These are phyloP conservation scores for Ophiocordyceps camponoti-rufipedis DNA, from an alignment of 2,329 filamentous ascomycete genomes.

Conservation along the genomic window DNA sequence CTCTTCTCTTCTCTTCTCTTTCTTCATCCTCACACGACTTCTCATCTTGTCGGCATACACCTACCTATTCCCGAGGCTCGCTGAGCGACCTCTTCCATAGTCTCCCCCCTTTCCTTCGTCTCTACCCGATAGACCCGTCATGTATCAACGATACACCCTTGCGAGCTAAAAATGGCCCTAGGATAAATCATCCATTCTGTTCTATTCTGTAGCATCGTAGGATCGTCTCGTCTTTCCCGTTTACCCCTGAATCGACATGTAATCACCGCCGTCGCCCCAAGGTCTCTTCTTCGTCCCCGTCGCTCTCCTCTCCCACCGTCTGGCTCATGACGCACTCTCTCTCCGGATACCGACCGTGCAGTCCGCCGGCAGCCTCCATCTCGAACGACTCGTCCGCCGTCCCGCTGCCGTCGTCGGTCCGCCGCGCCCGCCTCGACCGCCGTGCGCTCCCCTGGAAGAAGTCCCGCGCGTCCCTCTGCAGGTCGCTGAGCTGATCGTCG, in stretches of 20 bases:
- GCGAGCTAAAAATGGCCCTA: not conserved
- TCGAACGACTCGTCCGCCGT: conserved; percentile 11
- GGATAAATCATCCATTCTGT: not conserved
- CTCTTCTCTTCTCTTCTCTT: not conserved
- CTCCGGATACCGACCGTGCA: conserved; percentile 8
- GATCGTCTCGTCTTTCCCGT: not conserved
- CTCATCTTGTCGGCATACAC: not conserved
- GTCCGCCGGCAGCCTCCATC: conserved; percentile 7
- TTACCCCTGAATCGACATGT: not conserved
- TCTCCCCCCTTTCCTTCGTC: not conserved
- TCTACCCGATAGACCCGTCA: not conserved
- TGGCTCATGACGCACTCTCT: conserved; percentile 19
- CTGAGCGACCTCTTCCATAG: not conserved
- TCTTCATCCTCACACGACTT: not conserved
- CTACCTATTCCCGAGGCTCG: not conserved
- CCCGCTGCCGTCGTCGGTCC: conserved; percentile 13
- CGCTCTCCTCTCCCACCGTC: conserved; percentile 15
- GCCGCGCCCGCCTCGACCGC: conserved; percentile 6
- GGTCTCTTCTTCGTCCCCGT: not conserved
- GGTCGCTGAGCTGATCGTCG: conserved; percentile 17
- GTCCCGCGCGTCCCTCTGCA: conserved; percentile 14
- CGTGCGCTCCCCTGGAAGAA: conserved; percentile 5
- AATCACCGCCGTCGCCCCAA: not conserved
- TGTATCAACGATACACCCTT: not conserved
- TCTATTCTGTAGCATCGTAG: not conserved